Conservation (phyloP, 805 yeast species). For the Ogataea trehalophila region DNA sequence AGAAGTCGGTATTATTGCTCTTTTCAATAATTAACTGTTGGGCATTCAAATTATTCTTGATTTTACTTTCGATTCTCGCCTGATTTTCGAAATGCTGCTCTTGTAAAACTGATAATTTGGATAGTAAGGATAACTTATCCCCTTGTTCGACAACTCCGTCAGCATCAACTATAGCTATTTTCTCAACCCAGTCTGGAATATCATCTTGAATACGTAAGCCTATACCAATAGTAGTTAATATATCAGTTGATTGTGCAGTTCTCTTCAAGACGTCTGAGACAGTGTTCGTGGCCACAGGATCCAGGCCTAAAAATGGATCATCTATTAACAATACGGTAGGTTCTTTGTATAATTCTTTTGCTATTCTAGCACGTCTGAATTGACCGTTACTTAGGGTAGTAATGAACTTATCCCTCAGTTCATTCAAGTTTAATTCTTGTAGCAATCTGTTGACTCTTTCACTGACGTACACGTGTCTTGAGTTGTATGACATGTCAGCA, state of each 20-base stretch:
- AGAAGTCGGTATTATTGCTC: not conserved
- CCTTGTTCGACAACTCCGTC: slow-evolving; percentile 54
- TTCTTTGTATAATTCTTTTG: slow-evolving; percentile 58
- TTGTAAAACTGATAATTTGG: slow-evolving; percentile 19
- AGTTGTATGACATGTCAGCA: slow-evolving; percentile 49
- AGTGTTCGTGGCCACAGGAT: slow-evolving; percentile 59
- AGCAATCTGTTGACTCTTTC: slow-evolving; percentile 39
- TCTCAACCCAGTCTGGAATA: slow-evolving; percentile 76
- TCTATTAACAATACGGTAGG: slow-evolving; percentile 73
- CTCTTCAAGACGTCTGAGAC: slow-evolving; percentile 51
- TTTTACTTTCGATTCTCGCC: slow-evolving; percentile 5
- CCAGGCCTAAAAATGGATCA: slow-evolving; percentile 91
- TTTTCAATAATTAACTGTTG: too few relatives aligned
- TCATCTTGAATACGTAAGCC: slow-evolving; percentile 76
- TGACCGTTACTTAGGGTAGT: slow-evolving; percentile 93
- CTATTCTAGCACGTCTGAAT: slow-evolving; percentile 83
- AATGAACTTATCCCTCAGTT: slow-evolving; percentile 67
- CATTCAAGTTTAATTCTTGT: slow-evolving; percentile 47
- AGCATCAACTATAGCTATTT: slow-evolving; percentile 58
- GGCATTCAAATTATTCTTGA: not conserved
- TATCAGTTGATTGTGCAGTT: slow-evolving; percentile 7
- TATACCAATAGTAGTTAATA: slow-evolving; percentile 53
- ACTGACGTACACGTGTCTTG: slow-evolving; percentile 32
- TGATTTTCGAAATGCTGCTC: slow-evolving; percentile 22
- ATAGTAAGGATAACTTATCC: slow-evolving; percentile 25